These are phyloP conservation scores for Micractinium sp. DNA, from an alignment of 139 green algal genomes.

Conservation along the genomic window DNA sequence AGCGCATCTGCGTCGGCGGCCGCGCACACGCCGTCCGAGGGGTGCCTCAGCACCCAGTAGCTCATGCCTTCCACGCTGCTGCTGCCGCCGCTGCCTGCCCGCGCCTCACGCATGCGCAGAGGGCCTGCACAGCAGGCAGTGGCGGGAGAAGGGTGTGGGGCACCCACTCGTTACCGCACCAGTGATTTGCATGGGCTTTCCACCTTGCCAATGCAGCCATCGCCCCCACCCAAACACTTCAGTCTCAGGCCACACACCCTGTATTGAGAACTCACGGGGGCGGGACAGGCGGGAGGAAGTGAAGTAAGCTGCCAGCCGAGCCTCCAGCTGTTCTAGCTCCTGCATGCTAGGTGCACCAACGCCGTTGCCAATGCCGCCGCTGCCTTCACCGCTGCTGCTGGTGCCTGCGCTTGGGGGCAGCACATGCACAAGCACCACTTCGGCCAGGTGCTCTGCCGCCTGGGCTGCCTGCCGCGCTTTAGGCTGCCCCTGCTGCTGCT, in stretches of 20 bases:
- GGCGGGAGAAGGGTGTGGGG: neutral
- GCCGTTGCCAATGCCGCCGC: neutral
- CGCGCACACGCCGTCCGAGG: neutral
- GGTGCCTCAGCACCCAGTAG: slow-evolving; percentile 17
- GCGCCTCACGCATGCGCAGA: neutral
- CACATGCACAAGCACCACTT: slow-evolving; percentile 32
- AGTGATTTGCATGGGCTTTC: too few relatives aligned
- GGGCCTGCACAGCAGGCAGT: slow-evolving; percentile 1
- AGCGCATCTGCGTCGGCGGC: neutral
- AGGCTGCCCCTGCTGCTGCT: neutral
- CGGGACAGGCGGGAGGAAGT: slow-evolving; percentile 10
- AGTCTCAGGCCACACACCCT: too few relatives aligned
- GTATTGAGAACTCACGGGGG: neutral
- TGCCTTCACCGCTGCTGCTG: neutral
- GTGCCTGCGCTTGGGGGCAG: neutral
- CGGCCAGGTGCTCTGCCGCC: slow-evolving; percentile 15
- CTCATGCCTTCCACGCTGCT: neutral
- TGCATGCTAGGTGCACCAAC: too few relatives aligned
- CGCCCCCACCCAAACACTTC: neutral
- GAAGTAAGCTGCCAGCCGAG: neutral
- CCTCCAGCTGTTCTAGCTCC: slow-evolving; percentile 9
- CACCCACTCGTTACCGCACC: too few relatives aligned
- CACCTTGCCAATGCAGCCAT: too few relatives aligned
- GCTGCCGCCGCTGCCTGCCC: neutral
- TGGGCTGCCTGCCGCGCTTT: neutral